Conservation (phyloP, 164 flowering plant genomes). For the Platanus orientalis region DNA sequence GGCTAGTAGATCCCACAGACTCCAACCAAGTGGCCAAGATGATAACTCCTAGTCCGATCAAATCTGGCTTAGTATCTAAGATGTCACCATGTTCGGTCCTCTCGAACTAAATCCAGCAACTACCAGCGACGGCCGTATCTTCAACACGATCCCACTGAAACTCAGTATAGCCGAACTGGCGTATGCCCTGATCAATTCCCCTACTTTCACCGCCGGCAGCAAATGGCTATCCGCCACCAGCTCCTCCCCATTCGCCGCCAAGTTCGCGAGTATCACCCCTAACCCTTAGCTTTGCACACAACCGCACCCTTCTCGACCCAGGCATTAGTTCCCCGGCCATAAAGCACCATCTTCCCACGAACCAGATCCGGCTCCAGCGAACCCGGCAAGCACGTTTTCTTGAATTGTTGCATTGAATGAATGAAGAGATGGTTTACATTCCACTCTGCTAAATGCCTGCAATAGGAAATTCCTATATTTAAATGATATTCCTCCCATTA, state of each 20-base stretch:
- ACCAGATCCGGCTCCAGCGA: conserved; percentile 40
- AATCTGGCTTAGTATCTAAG: conserved; percentile 63
- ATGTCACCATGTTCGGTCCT: conserved; percentile 57
- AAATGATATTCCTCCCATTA: no score
- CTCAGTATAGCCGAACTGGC: conserved; percentile 40
- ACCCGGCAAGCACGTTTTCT: conserved; percentile 56
- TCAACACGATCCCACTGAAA: conserved; percentile 57
- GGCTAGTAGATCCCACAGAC: conserved; percentile 46
- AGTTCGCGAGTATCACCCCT: conserved; percentile 70
- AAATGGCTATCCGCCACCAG: conserved; percentile 63
- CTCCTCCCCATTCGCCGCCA: conserved; percentile 60
- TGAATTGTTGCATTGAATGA: no score
- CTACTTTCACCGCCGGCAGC: conserved; percentile 49
- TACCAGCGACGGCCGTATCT: conserved; percentile 59
- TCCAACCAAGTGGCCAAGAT: conserved; percentile 59
- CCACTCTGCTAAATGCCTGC: no score
- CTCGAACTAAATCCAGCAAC: conserved; percentile 73
- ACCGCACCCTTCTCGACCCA: conserved; percentile 61
- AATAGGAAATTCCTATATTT: no score
- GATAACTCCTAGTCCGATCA: conserved; percentile 34
- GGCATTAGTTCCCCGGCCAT: conserved; percentile 53
- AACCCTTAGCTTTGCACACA: conserved; percentile 57
- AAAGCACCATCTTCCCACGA: conserved; percentile 57
- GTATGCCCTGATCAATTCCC: conserved; percentile 43
- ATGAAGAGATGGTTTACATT: no score